phyloP scores from a whole-genome alignment of 2,329 filamentous ascomycete genomes.

The Blastomyces parvus region DNA sequence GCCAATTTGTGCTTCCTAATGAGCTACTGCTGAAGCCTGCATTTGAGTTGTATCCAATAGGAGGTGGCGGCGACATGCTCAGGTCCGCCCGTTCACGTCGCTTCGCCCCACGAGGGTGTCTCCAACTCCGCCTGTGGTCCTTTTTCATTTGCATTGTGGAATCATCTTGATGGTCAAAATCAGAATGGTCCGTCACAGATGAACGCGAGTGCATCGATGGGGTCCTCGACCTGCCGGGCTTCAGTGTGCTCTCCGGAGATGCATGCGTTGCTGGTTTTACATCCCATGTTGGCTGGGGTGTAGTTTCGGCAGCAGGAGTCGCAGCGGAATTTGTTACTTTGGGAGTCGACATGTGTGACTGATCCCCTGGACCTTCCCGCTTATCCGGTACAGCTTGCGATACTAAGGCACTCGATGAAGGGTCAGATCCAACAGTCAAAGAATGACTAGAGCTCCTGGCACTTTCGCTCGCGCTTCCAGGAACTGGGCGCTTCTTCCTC shows the following conservation, averaged over 20 bases:
- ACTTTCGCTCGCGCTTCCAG: slow-evolving; percentile 69
- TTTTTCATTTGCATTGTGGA: slow-evolving; percentile 46
- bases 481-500: slow-evolving; percentile 69
- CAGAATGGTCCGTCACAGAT: slow-evolving; percentile 68
- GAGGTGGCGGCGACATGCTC: slow-evolving; percentile 38
- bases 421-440: slow-evolving; percentile 39
- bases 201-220: slow-evolving; percentile 65
- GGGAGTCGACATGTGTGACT: slow-evolving; percentile 28
- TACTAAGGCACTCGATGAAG: slow-evolving; percentile 31
- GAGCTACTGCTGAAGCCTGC: slow-evolving; percentile 60
- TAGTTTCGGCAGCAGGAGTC: slow-evolving; percentile 20
- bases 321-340: slow-evolving; percentile 25
- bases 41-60: slow-evolving; percentile 52
- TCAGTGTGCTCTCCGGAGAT: slow-evolving; percentile 43
- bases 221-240: slow-evolving; percentile 62
- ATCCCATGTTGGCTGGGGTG: slow-evolving; percentile 13
- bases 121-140: slow-evolving; percentile 62
- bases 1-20: slow-evolving; percentile 50
- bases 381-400: slow-evolving; percentile 21
- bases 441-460: slow-evolving; percentile 85
- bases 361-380: slow-evolving; percentile 21
- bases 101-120: slow-evolving; percentile 50
- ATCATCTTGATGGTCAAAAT: slow-evolving; percentile 65
- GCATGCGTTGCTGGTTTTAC: slow-evolving; percentile 28
- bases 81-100: slow-evolving; percentile 47